A percentile compares a stretch with the other conserved stretches of the same genome.
phyloP scores from a whole-genome alignment of 164 flowering plant genomes.

The Piper longum region DNA sequence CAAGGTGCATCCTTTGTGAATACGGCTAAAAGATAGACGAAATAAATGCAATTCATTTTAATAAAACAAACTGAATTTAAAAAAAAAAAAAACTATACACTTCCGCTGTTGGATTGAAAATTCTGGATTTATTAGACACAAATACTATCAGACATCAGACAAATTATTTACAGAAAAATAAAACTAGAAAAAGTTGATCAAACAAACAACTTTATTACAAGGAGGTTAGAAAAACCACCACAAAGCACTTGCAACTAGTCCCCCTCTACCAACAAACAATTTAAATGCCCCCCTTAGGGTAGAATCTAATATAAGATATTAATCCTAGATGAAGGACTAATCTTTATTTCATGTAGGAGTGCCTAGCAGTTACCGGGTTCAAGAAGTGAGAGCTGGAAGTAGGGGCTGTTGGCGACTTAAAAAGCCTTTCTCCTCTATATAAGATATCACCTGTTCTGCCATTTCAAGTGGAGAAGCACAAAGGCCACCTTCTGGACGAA shows the following conservation, averaged over 20 bases:
- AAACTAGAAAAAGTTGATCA: neutral
- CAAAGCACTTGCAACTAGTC: neutral
- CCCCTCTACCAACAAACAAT: neutral
- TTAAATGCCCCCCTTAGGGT: neutral
- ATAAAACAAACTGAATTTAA: no score
- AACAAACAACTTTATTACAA: no score
- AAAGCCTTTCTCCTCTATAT: conserved; percentile 62
- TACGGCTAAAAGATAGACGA: no score
- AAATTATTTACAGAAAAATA: neutral
- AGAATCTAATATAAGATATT: neutral
- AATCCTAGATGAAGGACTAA: neutral
- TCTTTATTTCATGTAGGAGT: neutral
- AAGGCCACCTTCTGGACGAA: conserved; percentile 25
- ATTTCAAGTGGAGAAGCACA: conserved; percentile 44
- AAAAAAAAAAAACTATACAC: no score
- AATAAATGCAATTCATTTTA: no score
- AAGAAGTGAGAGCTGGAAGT: neutral
- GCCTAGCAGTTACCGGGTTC: neutral
- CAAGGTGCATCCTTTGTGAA: no score
- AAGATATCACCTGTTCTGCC: conserved; percentile 52
- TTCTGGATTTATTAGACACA: no score
- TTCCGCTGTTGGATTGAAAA: no score
- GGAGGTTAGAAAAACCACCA: neutral
- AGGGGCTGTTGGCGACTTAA: conserved; percentile 5
- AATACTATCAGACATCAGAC: no score